Evolutionary conservation across 352 stramenopile genomes (phyloP).

Genomic region (Pythium myriotylum): DNA sequence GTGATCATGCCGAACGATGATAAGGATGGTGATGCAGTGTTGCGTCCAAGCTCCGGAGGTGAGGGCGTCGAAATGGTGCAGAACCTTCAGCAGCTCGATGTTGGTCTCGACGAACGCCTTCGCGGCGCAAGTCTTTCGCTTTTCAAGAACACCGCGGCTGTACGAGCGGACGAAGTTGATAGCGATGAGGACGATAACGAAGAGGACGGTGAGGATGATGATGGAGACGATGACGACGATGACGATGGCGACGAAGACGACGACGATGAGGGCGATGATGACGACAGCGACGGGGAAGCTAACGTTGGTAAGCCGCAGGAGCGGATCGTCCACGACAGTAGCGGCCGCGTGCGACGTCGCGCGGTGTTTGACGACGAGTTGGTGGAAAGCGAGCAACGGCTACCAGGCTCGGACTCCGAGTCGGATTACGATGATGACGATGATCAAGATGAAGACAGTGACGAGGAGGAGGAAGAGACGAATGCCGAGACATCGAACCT

Average conservation of each 20-base stretch:
- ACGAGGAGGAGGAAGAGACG: conserved; percentile 36
- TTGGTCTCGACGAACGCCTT: conserved; percentile 95
- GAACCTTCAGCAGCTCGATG: conserved; percentile 91
- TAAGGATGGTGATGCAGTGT: conserved; percentile 47
- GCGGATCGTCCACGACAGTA: conserved; percentile 65
- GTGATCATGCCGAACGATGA: conserved; percentile 54
- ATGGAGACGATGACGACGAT: conserved; percentile 31
- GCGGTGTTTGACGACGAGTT: conserved; percentile 77
- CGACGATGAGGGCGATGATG: conserved; percentile 32
- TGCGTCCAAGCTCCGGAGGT: conserved; percentile 38
- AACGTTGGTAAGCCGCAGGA: conserved; percentile 70
- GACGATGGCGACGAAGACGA: conserved; percentile 6
- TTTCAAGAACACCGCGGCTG: conserved; percentile 93
- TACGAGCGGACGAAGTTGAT: conserved; percentile 79
- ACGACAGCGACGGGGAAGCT: conserved; percentile 45
- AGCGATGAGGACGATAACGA: conserved; percentile 51
- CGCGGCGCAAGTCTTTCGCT: conserved; percentile 93
- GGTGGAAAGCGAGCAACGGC: conserved; percentile 28
- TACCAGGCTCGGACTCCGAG: conserved; percentile 39
- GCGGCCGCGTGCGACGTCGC: conserved; percentile 71
- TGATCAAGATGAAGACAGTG: conserved; percentile 44
- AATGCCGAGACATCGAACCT: conserved; percentile 68
- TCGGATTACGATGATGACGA: conserved; percentile 50
- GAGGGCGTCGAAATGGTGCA: conserved; percentile 95
- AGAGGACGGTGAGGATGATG: conserved; percentile 27